Base-by-base conservation (phyloP, 495 filamentous ascomycete genomes). In the Talaromyces proteolyticus region DNA sequence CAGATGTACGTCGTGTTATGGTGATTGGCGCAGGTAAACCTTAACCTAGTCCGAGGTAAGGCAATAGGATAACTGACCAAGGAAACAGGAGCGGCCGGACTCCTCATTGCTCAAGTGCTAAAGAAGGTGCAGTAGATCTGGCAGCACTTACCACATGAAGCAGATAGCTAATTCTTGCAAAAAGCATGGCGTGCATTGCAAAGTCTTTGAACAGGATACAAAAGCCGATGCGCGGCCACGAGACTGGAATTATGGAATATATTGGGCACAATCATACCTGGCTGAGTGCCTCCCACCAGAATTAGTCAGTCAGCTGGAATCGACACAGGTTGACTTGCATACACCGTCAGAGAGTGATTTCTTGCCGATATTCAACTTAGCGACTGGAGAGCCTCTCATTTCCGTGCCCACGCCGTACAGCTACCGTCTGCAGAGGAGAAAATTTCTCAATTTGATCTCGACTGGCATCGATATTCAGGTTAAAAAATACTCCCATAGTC, bases 201-300 rank as follows among this genome's bases (percentile, higher is more conserved):
- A 60, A 10, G 53, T 82, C 23, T 76, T 72, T 53, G 78, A 82
- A 55, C 66, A 67, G 36, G 63, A 76, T 41, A 19, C 48, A 4
- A 56, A 42, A 18, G 50, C 75, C 49, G 59, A 67, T 7, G 53
- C 55, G 3, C 70, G 69, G 10, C 56, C 61, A 8, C 66, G 78
- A 6, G 77, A 82, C 57, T 82, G 79, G 80, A 76, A 73, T 25
- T 75, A 80, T 52, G 65, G 72, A 5, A 57, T 79, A n/a, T 76
- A 82, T 53, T 84, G 79, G 79, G 72, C 69, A 0, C 60, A 67
- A 11, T 55, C 58, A 0, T 59, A 70, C 1, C 60, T 80, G 1
- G 58, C 59, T 12, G 53, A 62, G 3, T 63, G 63, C 18, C 52
- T 77, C 18, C 57, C 73, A 0, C 50, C 58, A 0, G 55, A 67